Base-by-base conservation (phyloP, 208 protist genomes). In the Trypanosoma grayi region DNA sequence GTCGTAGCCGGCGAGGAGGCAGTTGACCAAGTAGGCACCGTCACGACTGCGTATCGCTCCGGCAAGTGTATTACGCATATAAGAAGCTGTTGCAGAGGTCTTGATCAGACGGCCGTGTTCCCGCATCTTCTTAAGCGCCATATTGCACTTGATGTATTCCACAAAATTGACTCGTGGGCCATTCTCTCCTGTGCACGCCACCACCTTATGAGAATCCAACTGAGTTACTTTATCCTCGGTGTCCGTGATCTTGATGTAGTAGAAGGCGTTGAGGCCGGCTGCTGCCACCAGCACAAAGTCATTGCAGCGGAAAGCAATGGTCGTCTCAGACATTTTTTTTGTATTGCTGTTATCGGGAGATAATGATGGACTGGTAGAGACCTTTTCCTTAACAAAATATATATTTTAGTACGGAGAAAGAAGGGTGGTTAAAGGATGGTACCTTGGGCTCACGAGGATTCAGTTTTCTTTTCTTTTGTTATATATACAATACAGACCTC, bases 71-170 rank as follows among this genome's bases (percentile, higher is more conserved):
- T 76, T 78, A 44, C 94, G 81, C 74, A 97, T 86, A 53, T 84
- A 98, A 60, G 96, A 79, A 3, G 92, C 94, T 11, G 82, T 85
- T 0, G 85, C 87, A 34, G 81, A 55, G 37, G 87, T 96, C 58
- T 74, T 93, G 44, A 90, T 79, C 27, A 77, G 56, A 40, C 75
- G 79, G 13, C 91, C 92, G 60, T 97, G 91, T 64, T 93, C 73
- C 16, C 85, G 87, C 56, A 96, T 73, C 34, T 74, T 75, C 63
- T 94, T 92, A 20, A 97, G 77, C 2, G 82, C 73, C 55, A 98
- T 65, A 68, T 97, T 97, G 68, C 81, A 83, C 68, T 96, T 91
- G 56, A 98, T 92, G 70, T 94, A 97, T 61, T 97, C 92, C n/a
- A 79, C 83, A 65, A 98, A 98, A 70, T 97, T 86, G 45, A 89